These are phyloP conservation scores for Aspergillus pseudoterreus DNA, from an alignment of 2,329 filamentous ascomycete species.

Conservation along the genomic window DNA sequence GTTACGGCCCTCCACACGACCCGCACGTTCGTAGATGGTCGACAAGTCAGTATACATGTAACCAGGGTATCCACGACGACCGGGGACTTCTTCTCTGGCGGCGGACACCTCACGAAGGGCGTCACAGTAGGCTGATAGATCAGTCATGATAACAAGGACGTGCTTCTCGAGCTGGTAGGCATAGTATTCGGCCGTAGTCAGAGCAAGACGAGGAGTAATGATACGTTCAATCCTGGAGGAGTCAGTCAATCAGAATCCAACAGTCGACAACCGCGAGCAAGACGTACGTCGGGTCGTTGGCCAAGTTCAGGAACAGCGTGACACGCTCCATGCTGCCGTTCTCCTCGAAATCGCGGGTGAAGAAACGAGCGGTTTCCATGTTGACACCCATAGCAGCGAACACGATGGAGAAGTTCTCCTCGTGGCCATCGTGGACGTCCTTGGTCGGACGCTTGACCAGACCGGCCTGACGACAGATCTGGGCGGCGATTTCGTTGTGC, in stretches of 20 bases:
- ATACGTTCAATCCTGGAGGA: conserved; percentile 87
- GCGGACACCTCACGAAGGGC: conserved; percentile 98
- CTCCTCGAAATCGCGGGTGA: conserved; percentile 97
- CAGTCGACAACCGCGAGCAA: background rate
- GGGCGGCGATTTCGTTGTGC: conserved; percentile 98
- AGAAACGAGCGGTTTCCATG: conserved; percentile 97
- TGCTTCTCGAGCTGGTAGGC: conserved; percentile 99
- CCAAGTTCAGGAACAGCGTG: conserved; percentile 97
- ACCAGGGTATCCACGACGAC: conserved; percentile 98
- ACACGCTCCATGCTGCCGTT: conserved; percentile 97
- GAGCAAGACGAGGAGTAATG: conserved; percentile 94
- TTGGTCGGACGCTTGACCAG: conserved; percentile 91
- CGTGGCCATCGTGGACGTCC: conserved; percentile 91
- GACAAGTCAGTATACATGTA: conserved; percentile 99
- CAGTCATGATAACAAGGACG: conserved; percentile 96
- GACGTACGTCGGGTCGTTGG: conserved; percentile 93
- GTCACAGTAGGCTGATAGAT: conserved; percentile 97
- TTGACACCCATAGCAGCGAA: conserved; percentile 99
- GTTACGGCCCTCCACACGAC: conserved; percentile 93
- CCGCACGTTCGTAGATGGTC: conserved; percentile 98
- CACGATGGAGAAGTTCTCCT: conserved; percentile 99
- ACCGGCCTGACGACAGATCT: conserved; percentile 96
- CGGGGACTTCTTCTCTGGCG: conserved; percentile 95
- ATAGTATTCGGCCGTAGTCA: conserved; percentile 99
- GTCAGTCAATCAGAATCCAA: conserved; percentile 5